Evolutionary conservation across 179 eudicot genomes (phyloP).

Genomic region (Patellifolia procumbens): DNA sequence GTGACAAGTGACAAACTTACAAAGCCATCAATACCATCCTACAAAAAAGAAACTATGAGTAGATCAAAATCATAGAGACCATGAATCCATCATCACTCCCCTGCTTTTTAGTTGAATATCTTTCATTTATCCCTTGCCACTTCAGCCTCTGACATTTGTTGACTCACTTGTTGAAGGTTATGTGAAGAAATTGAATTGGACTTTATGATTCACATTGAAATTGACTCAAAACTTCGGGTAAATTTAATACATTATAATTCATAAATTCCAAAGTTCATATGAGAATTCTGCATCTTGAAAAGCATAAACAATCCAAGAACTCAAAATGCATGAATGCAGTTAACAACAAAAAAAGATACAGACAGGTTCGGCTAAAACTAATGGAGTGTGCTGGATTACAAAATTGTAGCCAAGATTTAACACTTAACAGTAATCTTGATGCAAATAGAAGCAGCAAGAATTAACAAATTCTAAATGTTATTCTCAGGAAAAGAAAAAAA

Average conservation of each 20-base stretch:
- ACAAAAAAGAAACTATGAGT: background rate
- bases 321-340: too few species aligned
- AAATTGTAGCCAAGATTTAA: constrained; percentile 2
- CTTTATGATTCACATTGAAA: too few species aligned
- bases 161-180: background rate
- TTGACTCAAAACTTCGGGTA: too few species aligned
- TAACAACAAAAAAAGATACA: too few species aligned
- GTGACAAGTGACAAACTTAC: constrained; percentile 20
- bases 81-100: constrained; percentile 13
- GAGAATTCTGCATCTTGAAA: background rate
- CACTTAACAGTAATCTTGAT: background rate
- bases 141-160: constrained; percentile 6
- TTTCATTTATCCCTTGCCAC: constrained; percentile 12
- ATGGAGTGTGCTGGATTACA: background rate
- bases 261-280: background rate
- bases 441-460: background rate
- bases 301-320: background rate
- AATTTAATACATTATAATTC: too few species aligned
- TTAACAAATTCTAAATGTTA: constrained; percentile 22
- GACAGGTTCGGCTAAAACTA: too few species aligned
- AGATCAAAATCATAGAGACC: background rate
- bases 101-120: background rate
- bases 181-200: too few species aligned
- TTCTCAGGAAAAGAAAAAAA: constrained; percentile 19
- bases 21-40: constrained; percentile 6